A percentile compares a stretch with the other conserved stretches of the same genome.
These are phyloP conservation scores for Macrolepiota fuliginosa DNA, from an alignment of 768 basidiomycete genomes.

Conservation along the genomic window DNA sequence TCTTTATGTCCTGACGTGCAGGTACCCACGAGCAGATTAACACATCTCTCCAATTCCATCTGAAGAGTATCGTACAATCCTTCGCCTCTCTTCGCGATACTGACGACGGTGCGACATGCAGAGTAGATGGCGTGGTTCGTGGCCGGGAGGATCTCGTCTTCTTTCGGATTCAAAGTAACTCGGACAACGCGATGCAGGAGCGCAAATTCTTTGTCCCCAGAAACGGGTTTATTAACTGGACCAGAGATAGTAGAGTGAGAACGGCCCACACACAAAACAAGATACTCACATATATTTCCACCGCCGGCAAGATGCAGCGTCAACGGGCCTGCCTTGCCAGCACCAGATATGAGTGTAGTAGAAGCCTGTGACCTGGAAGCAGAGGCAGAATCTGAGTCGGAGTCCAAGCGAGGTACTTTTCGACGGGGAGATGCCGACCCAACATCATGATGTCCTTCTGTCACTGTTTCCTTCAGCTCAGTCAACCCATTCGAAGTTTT, in stretches of 20 bases:
- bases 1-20: constrained; percentile 30
- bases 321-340: background rate
- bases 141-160: constrained; percentile 32
- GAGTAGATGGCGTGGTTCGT: constrained; percentile 57
- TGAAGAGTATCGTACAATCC: constrained; percentile 56
- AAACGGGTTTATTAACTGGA: constrained; percentile 19
- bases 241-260: background rate
- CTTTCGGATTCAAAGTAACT: constrained; percentile 29
- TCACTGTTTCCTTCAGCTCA: constrained; percentile 34
- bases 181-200: constrained; percentile 36
- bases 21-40: constrained; percentile 34
- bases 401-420: constrained; percentile 66
- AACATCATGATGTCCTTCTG: constrained; percentile 26
- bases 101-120: constrained; percentile 55
- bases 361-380: constrained; percentile 49
- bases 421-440: constrained; percentile 58
- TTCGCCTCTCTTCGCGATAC: constrained; percentile 50
- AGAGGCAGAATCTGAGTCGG: constrained; percentile 67
- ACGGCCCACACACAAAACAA: background rate
- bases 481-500: constrained; percentile 51
- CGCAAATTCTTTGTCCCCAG: constrained; percentile 27
- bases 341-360: constrained; percentile 1
- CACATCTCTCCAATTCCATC: constrained; percentile 58
- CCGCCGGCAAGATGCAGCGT: constrained; percentile 32
- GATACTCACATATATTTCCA: constrained; percentile 1